phyloP scores from a whole-genome alignment of 352 stramenopile genomes.

The Globisporangium parvum region DNA sequence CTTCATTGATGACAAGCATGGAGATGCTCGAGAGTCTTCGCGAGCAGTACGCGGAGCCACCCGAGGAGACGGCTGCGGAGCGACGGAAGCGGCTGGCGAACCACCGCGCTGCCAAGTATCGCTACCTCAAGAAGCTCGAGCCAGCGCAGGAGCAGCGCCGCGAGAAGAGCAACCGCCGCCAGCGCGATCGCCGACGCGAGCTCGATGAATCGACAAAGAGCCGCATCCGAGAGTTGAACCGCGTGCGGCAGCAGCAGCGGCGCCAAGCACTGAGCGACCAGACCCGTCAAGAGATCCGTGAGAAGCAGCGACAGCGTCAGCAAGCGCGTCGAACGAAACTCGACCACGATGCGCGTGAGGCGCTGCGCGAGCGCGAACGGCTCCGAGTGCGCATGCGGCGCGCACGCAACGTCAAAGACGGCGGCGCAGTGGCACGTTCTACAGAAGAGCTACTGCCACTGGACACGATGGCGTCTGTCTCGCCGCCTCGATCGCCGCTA shows the following conservation, averaged over 20 bases:
- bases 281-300: slow-evolving; percentile 25
- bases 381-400: slow-evolving; percentile 35
- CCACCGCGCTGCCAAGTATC: slow-evolving; percentile 65
- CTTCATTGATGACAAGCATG: no score
- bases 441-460: background rate
- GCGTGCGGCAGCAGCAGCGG: slow-evolving; percentile 43
- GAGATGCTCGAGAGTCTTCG: slow-evolving; percentile 52
- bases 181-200: slow-evolving; percentile 37
- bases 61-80: slow-evolving; percentile 35
- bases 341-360: slow-evolving; percentile 29
- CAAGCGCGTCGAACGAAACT: slow-evolving; percentile 33
- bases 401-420: slow-evolving; percentile 9
- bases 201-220: slow-evolving; percentile 32
- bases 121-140: slow-evolving; percentile 27
- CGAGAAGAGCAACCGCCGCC: slow-evolving; percentile 33
- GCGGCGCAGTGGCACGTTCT: background rate
- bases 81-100: slow-evolving; percentile 48
- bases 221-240: slow-evolving; percentile 55
- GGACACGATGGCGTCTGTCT: background rate
- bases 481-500: background rate
- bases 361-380: slow-evolving; percentile 39
- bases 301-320: slow-evolving; percentile 40
- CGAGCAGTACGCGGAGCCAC: slow-evolving; percentile 35
- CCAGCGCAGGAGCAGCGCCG: slow-evolving; percentile 23
- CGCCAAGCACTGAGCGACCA: slow-evolving; percentile 37